Evolutionary conservation across 306 rosid species (phyloP).

Genomic region (Medicago ruthenica): DNA sequence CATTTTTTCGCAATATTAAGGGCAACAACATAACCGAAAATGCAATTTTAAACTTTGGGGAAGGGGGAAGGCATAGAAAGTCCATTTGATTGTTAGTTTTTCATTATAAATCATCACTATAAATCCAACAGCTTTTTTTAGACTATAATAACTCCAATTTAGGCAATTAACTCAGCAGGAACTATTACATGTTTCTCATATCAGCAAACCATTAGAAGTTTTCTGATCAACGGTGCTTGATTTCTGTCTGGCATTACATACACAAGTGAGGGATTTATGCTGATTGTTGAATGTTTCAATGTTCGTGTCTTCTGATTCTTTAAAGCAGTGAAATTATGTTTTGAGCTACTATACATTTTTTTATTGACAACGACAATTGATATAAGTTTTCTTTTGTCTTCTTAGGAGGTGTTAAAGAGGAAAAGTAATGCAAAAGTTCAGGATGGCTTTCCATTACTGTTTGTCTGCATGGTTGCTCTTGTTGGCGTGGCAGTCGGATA

Average conservation of each 20-base stretch:
- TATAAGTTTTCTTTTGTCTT: constrained; percentile 37
- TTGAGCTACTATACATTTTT: constrained; percentile 26
- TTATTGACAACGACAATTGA: not conserved
- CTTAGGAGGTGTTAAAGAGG: constrained; percentile 70
- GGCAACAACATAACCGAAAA: not conserved
- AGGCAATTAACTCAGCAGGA: not conserved
- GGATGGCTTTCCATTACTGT: constrained; percentile 77
- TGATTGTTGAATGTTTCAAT: constrained; percentile 24
- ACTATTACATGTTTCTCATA: not conserved
- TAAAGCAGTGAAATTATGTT: constrained; percentile 30
- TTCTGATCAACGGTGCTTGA: not conserved
- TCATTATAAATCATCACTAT: not conserved
- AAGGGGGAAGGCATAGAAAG: not conserved
- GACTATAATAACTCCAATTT: too few species aligned
- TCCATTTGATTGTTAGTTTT: constrained; percentile 1
- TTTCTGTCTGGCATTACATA: constrained; percentile 20
- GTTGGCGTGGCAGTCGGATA: constrained; percentile 73
- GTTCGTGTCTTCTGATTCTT: constrained; percentile 12
- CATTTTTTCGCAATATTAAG: not conserved
- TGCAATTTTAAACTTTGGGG: not conserved
- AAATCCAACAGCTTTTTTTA: not conserved
- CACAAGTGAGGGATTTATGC: constrained; percentile 2
- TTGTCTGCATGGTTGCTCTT: constrained; percentile 76
- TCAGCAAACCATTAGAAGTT: not conserved
- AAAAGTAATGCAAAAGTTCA: constrained; percentile 51